Conservation (phyloP, 2,329 filamentous ascomycete species). For the Alternaria sp. region DNA sequence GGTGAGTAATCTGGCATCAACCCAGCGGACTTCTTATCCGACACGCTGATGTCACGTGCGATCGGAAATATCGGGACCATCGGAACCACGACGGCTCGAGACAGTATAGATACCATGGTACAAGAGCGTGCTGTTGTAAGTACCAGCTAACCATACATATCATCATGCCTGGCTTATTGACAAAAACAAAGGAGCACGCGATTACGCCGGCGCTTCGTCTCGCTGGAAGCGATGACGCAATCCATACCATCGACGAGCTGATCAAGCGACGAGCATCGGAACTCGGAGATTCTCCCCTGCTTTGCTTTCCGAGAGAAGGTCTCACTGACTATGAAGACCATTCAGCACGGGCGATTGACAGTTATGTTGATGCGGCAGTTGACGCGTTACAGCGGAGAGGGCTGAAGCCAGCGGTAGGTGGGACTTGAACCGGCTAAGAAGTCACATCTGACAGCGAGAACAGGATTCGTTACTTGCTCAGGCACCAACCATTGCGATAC, state of each 20-base stretch:
- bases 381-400: conserved; percentile 30
- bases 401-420: conserved; percentile 31
- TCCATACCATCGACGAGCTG: conserved; percentile 38
- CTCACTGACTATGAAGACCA: conserved; percentile 37
- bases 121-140: background rate
- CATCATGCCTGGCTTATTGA: conserved; percentile 26
- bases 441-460: background rate
- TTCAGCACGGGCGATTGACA: conserved; percentile 34
- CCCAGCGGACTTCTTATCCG: background rate
- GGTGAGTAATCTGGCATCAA: background rate
- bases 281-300: conserved; percentile 26
- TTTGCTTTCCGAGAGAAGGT: conserved; percentile 37
- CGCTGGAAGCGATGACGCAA: conserved; percentile 16
- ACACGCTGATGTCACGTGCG: background rate
- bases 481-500: conserved; percentile 55
- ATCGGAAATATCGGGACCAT: background rate
- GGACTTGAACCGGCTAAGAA: background rate
- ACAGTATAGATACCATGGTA: conserved; percentile 1
- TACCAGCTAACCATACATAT: background rate
- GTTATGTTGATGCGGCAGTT: conserved; percentile 21
- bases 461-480: conserved; percentile 28
- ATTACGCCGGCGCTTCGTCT: conserved; percentile 7
- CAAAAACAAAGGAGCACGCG: conserved; percentile 14
- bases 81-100: background rate
- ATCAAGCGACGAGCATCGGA: conserved; percentile 30